phyloP scores from a whole-genome alignment of 495 filamentous ascomycete genomes.

The Neurospora africana region DNA sequence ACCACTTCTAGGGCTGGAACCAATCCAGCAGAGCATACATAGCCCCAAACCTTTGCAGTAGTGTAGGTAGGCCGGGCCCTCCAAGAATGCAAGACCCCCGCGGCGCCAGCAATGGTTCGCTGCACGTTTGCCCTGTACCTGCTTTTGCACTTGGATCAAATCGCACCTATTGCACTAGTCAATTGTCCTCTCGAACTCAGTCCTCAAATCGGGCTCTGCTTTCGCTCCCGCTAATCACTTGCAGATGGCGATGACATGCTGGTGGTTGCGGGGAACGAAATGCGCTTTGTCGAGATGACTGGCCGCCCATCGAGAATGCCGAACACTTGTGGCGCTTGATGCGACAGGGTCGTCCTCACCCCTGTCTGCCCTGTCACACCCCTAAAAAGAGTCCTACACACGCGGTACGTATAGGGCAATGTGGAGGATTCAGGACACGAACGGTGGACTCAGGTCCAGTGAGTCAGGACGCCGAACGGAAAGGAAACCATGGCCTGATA shows the following conservation, averaged over 20 bases:
- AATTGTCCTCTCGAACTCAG: background rate
- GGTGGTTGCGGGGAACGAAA: background rate
- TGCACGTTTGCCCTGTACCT: background rate
- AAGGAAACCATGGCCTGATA: background rate
- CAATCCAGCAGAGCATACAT: background rate
- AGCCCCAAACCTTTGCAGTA: background rate
- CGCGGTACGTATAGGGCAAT: background rate
- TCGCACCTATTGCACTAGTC: background rate
- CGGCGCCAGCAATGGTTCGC: background rate
- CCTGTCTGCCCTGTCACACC: background rate
- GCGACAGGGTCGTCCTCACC: background rate
- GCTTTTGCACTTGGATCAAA: background rate
- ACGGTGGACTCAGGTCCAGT: background rate
- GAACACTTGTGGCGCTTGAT: background rate
- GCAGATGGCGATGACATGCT: background rate
- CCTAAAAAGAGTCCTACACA: background rate
- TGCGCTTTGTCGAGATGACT: background rate
- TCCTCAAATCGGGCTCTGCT: background rate
- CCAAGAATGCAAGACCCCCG: background rate
- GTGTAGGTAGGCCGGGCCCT: background rate
- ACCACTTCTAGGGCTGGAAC: background rate
- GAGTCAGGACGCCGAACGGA: constrained; percentile 1
- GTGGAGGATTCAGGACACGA: background rate
- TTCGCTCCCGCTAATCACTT: background rate
- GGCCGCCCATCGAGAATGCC: background rate